Conservation (phyloP, 2,329 filamentous ascomycete genomes). For the Furcasterigmium furcatum region DNA sequence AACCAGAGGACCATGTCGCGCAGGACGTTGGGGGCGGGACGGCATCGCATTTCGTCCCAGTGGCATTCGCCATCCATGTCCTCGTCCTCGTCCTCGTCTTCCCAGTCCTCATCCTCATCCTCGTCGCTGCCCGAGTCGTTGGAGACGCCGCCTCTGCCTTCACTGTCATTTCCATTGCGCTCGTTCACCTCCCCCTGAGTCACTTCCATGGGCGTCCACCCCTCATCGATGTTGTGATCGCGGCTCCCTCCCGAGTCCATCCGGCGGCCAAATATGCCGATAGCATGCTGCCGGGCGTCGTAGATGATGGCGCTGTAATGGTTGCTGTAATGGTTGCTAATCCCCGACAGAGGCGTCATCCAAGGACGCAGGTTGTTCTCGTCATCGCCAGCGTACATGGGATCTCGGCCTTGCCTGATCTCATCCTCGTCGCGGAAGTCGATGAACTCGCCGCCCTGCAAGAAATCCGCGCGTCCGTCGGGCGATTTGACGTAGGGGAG, state of each 20-base stretch:
- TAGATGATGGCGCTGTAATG: constrained; percentile 20
- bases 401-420: constrained; percentile 11
- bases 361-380: constrained; percentile 22
- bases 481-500: constrained; percentile 17
- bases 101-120: background rate
- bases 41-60: background rate
- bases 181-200: background rate
- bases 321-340: constrained; percentile 18
- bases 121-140: background rate
- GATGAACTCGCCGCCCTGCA: constrained; percentile 12
- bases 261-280: constrained; percentile 15
- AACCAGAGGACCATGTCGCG: constrained; percentile 15
- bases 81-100: background rate
- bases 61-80: background rate
- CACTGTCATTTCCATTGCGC: too few species aligned
- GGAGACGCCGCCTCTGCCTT: too few species aligned
- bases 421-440: constrained; percentile 14
- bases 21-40: constrained; percentile 6
- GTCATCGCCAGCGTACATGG: constrained; percentile 12
- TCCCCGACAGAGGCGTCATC: constrained; percentile 20
- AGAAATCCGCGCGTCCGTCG: constrained; percentile 10
- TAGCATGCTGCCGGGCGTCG: constrained; percentile 17
- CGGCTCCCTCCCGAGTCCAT: constrained; percentile 5
- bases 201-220: background rate
- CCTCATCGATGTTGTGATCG: background rate